A percentile compares a stretch with the other conserved stretches of the same genome.
Conservation (phyloP, 805 yeast genomes). For the Candida easanensis region DNA sequence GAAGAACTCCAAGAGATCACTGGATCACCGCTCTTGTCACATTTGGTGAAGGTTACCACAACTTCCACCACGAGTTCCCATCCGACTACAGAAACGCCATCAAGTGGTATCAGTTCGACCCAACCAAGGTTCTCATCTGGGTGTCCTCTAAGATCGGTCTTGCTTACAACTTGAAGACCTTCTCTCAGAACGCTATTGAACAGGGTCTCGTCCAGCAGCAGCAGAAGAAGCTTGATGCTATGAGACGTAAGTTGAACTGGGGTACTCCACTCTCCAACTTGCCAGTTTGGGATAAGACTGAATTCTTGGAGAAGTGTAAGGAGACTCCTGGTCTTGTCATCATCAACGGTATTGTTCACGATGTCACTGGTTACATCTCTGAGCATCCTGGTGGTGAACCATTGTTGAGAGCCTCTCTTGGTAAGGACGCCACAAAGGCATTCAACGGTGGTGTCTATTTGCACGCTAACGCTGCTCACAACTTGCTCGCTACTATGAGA, state of each 20-base stretch:
- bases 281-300: conserved; percentile 72
- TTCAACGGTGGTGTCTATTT: conserved; percentile 85
- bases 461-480: conserved; percentile 85
- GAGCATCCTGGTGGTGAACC: conserved; percentile 88
- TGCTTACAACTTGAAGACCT: conserved; percentile 66
- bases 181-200: conserved; percentile 76
- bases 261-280: conserved; percentile 63
- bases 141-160: conserved; percentile 60
- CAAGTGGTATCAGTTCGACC: conserved; percentile 86
- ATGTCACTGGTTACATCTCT: conserved; percentile 61
- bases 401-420: conserved; percentile 63
- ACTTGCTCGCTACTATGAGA: conserved; percentile 77
- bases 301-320: conserved; percentile 42
- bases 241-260: conserved; percentile 67
- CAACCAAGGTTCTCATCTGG: conserved; percentile 67
- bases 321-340: conserved; percentile 60
- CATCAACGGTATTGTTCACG: conserved; percentile 78
- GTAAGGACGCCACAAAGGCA: conserved; percentile 81
- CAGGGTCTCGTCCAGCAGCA: conserved; percentile 82
- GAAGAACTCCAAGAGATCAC: conserved; percentile 85
- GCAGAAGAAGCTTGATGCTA: conserved; percentile 70
- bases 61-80: conserved; percentile 90
- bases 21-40: conserved; percentile 77
- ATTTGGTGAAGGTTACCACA: conserved; percentile 87
- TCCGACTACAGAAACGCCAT: conserved; percentile 85